Base-by-base conservation (phyloP, 2,329 filamentous ascomycete genomes). In the Blastomyces silverae region DNA sequence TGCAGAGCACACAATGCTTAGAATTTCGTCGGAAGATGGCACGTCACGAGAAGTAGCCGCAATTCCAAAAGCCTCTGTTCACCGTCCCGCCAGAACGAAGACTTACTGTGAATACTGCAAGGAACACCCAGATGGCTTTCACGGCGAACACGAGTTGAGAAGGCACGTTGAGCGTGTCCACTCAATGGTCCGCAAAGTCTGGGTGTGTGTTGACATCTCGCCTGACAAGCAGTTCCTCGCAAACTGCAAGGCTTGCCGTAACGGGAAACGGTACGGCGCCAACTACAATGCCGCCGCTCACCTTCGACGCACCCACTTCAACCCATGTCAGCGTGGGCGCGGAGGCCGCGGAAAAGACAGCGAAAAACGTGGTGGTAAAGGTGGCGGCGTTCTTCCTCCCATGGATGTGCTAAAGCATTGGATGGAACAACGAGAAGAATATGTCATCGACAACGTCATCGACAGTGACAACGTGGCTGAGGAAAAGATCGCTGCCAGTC, bases 251-350 rank as follows among this genome's bases (percentile, higher is more conserved):
- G 85, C 89, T 59, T 97, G 93, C 76, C 84, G 83, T 60, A 83
- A 83, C 56, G 79, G 83, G 64, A 97, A 96, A 80, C 84, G 85
- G 65, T 97, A 97, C 71, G 89, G 89, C 3, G 90, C 90, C 20
- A 94, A 97, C 78, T 97, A 97, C 79, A 97, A 97, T 71, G 93
- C 92, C 0, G 92, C 92, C 0, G 93, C 92, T 0, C 93, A 97
- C 74, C 83, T 97, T 10, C 85, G 92, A 53, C 87, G 93, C 61
- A 89, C 89, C 0, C 93, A 97, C 75, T 97, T 97, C 81, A 90
- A 89, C 73, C 88, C 85, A 1, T 82, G 84, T 69, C 84, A 85
- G 73, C 79, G 78, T 28, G 79, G 78, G 25, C 75, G 79, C n/a
- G 78, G 83, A 28, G 85, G 84, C 10, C 78, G 84, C 60, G 81